phyloP scores from a whole-genome alignment of 176 grass and related monocot genomes.

The Juncus effusus region DNA sequence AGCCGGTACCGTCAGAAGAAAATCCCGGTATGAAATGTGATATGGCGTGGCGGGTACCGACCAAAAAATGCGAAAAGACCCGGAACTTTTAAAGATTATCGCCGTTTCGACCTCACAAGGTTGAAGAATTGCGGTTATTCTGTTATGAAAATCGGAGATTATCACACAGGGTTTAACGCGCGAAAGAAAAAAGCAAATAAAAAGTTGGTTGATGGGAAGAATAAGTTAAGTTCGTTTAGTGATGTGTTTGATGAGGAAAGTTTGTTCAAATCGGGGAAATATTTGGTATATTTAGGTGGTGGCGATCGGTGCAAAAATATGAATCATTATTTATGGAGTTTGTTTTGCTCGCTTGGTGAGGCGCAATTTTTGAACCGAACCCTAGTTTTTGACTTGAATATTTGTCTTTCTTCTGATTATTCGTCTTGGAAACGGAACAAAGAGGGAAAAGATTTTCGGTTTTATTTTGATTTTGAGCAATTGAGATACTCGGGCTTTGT shows the following conservation, averaged over 20 bases:
- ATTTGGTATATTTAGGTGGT: slow-evolving; percentile 62
- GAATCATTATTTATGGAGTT: slow-evolving; percentile 67
- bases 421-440: slow-evolving; percentile 40
- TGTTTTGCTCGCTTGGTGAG: slow-evolving; percentile 66
- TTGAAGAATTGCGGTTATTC: slow-evolving; percentile 40
- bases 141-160: slow-evolving; percentile 48
- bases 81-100: slow-evolving; percentile 64
- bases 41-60: slow-evolving; percentile 68
- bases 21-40: slow-evolving; percentile 37
- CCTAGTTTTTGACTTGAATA: slow-evolving; percentile 51
- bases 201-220: background rate
- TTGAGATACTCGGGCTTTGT: slow-evolving; percentile 42
- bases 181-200: slow-evolving; percentile 39
- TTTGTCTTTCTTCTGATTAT: slow-evolving; percentile 48
- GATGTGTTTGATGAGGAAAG: slow-evolving; percentile 33
- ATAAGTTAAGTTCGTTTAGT: slow-evolving; percentile 22
- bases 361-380: slow-evolving; percentile 66
- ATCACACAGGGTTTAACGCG: slow-evolving; percentile 59
- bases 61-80: slow-evolving; percentile 26
- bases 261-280: slow-evolving; percentile 39
- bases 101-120: slow-evolving; percentile 54
- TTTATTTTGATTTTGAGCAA: slow-evolving; percentile 67
- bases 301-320: slow-evolving; percentile 77
- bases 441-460: slow-evolving; percentile 73
- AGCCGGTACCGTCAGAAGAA: slow-evolving; percentile 40